These are phyloP conservation scores for Brassica nigra DNA, from an alignment of 345 rosid species.

Conservation along the genomic window DNA sequence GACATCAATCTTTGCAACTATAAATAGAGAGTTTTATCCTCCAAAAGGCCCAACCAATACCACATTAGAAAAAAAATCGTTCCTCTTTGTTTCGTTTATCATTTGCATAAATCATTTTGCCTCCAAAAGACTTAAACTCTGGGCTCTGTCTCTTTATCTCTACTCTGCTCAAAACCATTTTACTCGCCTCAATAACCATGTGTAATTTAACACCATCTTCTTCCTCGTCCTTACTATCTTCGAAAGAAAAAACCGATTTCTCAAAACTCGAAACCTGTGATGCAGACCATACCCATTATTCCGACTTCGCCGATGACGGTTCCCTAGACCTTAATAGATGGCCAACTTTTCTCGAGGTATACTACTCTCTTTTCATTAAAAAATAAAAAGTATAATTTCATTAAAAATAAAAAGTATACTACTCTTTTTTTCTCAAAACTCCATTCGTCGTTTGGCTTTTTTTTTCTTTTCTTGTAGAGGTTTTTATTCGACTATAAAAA, in stretches of 20 bases:
- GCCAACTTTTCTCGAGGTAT: conserved; percentile 89
- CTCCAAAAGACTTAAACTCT: conserved; percentile 30
- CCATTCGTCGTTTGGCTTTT: too few species aligned
- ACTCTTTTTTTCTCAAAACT: not conserved
- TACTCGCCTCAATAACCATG: conserved; percentile 38
- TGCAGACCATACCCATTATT: conserved; percentile 42
- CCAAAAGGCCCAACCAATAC: conserved; percentile 35
- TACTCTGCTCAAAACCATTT: not conserved
- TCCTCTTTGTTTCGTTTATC: conserved; percentile 19
- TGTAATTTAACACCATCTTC: conserved; percentile 68
- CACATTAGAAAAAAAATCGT: conserved; percentile 4
- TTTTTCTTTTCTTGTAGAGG: not conserved
- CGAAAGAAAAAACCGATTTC: conserved; percentile 47
- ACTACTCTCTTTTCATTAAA: not conserved
- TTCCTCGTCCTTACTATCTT: conserved; percentile 47
- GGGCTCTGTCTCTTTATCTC: conserved; percentile 8
- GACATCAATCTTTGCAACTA: not conserved
- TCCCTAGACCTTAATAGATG: conserved; percentile 57
- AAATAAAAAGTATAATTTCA: not conserved
- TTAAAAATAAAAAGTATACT: not conserved
- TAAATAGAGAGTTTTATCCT: conserved; percentile 27
- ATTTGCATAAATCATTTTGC: conserved; percentile 20
- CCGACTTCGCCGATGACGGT: conserved; percentile 35
- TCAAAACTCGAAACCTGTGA: conserved; percentile 43
- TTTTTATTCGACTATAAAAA: not conserved